Conservation (phyloP, 2,329 filamentous ascomycete species). For the Apiospora kogelbergensis region DNA sequence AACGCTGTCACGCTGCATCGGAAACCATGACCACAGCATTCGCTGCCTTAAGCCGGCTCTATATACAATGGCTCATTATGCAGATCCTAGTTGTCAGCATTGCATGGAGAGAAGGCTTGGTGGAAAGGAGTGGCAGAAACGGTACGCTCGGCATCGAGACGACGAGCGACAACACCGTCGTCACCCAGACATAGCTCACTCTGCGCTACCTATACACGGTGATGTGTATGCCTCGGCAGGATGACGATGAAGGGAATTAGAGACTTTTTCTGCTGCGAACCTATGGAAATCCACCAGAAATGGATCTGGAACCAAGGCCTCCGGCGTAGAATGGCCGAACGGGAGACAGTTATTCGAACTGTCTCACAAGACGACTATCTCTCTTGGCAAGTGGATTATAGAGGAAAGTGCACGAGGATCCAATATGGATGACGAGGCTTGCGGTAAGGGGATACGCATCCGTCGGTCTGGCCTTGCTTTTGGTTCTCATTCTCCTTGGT, state of each 20-base stretch:
- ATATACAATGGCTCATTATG: neutral
- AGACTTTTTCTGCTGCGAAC: neutral
- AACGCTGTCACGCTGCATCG: neutral
- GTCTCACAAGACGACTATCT: conserved; percentile 3
- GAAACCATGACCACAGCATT: neutral
- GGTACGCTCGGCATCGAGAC: neutral
- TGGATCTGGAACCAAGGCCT: neutral
- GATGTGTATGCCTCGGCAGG: neutral
- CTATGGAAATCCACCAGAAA: neutral
- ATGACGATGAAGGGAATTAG: neutral
- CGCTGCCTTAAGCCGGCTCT: neutral
- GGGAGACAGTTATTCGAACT: neutral
- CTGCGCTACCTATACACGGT: neutral
- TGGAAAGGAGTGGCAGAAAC: neutral
- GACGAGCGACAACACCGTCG: neutral
- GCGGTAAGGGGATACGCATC: neutral
- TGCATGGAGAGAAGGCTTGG: neutral
- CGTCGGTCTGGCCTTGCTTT: neutral
- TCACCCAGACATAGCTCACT: neutral
- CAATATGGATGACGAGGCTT: conserved; percentile 1
- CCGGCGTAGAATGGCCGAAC: neutral
- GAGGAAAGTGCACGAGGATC: neutral
- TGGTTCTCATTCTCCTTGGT: neutral
- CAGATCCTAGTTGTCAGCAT: neutral
- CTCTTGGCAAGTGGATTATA: conserved; percentile 3